A percentile compares a stretch with the other conserved stretches of the same genome.
Evolutionary conservation across 139 green algal genomes (phyloP).

Genomic region (Tetradesmus lagerheimii): DNA sequence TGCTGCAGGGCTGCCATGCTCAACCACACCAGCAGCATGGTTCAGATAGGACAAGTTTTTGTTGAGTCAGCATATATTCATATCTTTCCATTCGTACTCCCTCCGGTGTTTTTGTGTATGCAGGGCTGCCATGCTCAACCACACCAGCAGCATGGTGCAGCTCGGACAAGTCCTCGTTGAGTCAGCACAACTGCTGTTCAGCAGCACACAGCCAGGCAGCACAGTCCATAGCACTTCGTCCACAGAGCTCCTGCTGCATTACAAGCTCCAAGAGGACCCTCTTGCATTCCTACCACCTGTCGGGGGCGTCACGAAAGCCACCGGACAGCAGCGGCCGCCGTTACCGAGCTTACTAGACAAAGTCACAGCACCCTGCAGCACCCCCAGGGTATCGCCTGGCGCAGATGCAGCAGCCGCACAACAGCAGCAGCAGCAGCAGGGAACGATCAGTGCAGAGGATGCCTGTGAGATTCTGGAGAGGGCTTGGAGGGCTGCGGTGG

Average conservation of each 20-base stretch:
- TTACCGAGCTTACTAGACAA: not conserved
- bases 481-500: not conserved
- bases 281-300: not conserved
- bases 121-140: constrained; percentile 1
- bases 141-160: constrained; percentile 28
- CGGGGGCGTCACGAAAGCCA: not conserved
- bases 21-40: constrained; percentile 20
- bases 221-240: not conserved
- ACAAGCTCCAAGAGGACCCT: not conserved
- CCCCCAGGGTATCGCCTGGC: not conserved
- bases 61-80: too few species aligned
- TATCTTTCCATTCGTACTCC: too few species aligned
- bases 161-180: not conserved
- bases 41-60: too few species aligned
- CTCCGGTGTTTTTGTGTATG: too few species aligned
- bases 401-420: not conserved
- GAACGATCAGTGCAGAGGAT: not conserved
- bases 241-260: not conserved
- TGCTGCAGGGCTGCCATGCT: not conserved
- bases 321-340: not conserved
- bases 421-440: not conserved
- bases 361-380: not conserved
- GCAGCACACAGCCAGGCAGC: not conserved
- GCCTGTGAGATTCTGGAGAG: not conserved
- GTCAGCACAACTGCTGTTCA: not conserved